These are phyloP conservation scores for Graphium sp. DNA, from an alignment of 2,329 filamentous ascomycete species.

Conservation along the genomic window DNA sequence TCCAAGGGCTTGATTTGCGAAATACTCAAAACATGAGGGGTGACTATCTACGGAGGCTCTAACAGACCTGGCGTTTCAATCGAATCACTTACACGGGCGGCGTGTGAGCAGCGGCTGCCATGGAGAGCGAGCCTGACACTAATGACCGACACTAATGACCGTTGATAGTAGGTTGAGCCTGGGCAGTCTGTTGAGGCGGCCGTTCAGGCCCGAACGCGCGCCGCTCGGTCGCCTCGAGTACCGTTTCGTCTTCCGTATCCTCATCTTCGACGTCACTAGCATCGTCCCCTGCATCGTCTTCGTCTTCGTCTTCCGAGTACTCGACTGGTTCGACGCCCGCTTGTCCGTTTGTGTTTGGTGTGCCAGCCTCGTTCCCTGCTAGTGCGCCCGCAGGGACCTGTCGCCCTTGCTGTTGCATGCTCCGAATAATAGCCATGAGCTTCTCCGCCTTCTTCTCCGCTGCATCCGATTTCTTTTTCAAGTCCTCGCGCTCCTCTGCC, in stretches of 20 bases:
- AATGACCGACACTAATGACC: constrained; percentile 23
- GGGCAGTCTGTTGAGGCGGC: constrained; percentile 17
- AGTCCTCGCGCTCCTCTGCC: constrained; percentile 83
- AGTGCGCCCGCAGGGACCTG: constrained; percentile 51
- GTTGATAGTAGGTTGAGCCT: constrained; percentile 19
- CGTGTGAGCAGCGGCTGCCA: too few relatives aligned
- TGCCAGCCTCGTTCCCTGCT: constrained; percentile 37
- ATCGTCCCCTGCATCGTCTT: constrained; percentile 43
- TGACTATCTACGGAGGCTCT: too few relatives aligned
- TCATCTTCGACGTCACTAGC: constrained; percentile 51
- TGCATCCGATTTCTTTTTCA: constrained; percentile 23
- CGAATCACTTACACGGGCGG: too few relatives aligned
- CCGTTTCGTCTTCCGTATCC: constrained; percentile 32
- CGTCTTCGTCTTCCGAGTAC: constrained; percentile 46
- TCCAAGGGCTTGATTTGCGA: too few relatives aligned
- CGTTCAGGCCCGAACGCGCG: constrained; percentile 30
- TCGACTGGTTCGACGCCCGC: constrained; percentile 42
- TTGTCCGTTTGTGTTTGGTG: constrained; percentile 5
- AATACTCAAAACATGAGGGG: too few relatives aligned
- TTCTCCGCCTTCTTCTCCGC: constrained; percentile 66
- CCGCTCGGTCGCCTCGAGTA: constrained; percentile 14
- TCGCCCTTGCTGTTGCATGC: constrained; percentile 89
- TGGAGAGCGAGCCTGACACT: too few relatives aligned
- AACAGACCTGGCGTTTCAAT: too few relatives aligned
- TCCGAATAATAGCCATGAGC: constrained; percentile 83